Conservation (phyloP, 108 stramenopile genomes). For the Licmophora abbreviata region DNA sequence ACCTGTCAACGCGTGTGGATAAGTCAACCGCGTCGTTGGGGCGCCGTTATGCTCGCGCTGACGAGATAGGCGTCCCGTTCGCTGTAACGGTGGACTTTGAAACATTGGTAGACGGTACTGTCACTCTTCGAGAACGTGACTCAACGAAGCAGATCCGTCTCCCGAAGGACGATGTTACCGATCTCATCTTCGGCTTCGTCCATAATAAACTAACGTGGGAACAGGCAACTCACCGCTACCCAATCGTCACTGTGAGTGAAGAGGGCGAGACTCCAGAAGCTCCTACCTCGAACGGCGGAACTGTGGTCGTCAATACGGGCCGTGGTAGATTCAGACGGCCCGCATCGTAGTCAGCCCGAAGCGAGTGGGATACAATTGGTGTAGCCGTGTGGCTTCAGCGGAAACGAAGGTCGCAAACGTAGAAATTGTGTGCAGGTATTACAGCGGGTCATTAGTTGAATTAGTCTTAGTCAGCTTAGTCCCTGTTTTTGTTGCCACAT, state of each 20-base stretch:
- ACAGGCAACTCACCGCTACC: constrained; percentile 59
- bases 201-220: constrained; percentile 73
- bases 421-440: no score
- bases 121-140: constrained; percentile 98
- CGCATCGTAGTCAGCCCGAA: no score
- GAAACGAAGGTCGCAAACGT: no score
- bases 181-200: constrained; percentile 66
- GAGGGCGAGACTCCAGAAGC: constrained; percentile 39
- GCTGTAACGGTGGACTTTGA: constrained; percentile 98
- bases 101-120: constrained; percentile 78
- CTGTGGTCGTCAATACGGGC: constrained; percentile 29
- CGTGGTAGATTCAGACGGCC: constrained; percentile 49
- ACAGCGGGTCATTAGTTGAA: no score
- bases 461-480: no score
- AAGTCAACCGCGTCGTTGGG: constrained; percentile 87
- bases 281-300: constrained; percentile 10
- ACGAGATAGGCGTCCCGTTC: constrained; percentile 98
- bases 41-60: constrained; percentile 91
- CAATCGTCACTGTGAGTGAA: constrained; percentile 61
- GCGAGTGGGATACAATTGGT: no score
- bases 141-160: constrained; percentile 89
- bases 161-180: constrained; percentile 66
- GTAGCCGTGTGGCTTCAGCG: no score
- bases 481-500: no score
- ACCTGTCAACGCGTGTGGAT: constrained; percentile 85